These are phyloP conservation scores for Kingdonia uniflora DNA, from an alignment of 164 flowering plant species.

Conservation along the genomic window DNA sequence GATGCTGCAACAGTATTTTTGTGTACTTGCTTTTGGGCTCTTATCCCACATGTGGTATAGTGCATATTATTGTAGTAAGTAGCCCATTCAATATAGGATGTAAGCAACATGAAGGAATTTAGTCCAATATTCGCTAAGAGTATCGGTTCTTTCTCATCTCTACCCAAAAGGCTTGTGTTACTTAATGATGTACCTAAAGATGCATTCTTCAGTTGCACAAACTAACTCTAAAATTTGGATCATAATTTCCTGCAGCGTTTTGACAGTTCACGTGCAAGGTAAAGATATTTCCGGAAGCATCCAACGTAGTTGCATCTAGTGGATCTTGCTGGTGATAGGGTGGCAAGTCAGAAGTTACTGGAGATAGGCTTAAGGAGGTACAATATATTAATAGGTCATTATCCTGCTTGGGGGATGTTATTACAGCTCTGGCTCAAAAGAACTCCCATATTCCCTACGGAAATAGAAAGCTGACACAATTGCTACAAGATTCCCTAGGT, in stretches of 20 bases:
- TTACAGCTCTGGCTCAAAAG: conserved; percentile 75
- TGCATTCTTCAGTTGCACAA: too few species aligned
- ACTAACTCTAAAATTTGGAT: too few species aligned
- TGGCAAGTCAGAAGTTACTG: conserved; percentile 73
- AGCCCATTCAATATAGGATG: too few species aligned
- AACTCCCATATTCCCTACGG: conserved; percentile 74
- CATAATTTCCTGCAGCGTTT: conserved; percentile 25
- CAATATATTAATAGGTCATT: conserved; percentile 73
- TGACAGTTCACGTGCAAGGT: conserved; percentile 57
- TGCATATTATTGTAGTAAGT: too few species aligned
- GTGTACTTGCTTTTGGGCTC: too few species aligned
- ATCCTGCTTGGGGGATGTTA: conserved; percentile 84
- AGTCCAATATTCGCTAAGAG: too few species aligned
- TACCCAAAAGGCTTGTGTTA: too few species aligned
- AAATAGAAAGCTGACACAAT: conserved; percentile 91
- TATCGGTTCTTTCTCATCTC: too few species aligned
- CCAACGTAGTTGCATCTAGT: conserved; percentile 54
- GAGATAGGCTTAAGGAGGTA: conserved; percentile 82
- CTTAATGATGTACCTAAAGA: too few species aligned
- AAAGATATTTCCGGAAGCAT: conserved; percentile 43
- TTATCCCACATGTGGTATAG: too few species aligned
- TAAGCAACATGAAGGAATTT: too few species aligned
- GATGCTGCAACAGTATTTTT: too few species aligned
- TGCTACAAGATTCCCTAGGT: conserved; percentile 86
- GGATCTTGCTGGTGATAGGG: conserved; percentile 78